Conservation (phyloP, 2,329 filamentous ascomycete genomes). For the Rhynchosporium graminicola region DNA sequence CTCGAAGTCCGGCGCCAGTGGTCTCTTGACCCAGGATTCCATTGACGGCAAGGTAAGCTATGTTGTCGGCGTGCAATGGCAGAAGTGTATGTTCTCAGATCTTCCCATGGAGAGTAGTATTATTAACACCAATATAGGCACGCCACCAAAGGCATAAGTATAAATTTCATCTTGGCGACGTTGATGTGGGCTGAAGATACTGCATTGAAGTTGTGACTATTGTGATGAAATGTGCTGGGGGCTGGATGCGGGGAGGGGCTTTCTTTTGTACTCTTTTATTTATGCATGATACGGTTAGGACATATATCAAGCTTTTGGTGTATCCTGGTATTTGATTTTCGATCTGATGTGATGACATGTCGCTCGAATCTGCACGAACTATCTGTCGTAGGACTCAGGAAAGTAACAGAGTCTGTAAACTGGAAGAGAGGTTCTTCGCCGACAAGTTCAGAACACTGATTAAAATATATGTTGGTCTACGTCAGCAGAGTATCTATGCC, state of each 20-base stretch:
- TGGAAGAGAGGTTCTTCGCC: too few species aligned
- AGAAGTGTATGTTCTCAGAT: constrained; percentile 23
- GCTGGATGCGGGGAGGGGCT: background rate
- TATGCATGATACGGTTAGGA: constrained; percentile 1
- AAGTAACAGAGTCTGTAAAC: too few species aligned
- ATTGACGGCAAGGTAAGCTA: constrained; percentile 50
- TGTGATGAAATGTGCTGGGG: constrained; percentile 1
- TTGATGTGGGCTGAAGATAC: constrained; percentile 3
- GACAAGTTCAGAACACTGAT: too few species aligned
- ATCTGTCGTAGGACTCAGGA: too few species aligned
- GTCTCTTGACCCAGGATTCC: constrained; percentile 50
- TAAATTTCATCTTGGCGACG: too few species aligned
- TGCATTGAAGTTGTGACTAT: constrained; percentile 8
- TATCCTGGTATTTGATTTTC: constrained; percentile 2
- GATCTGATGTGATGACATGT: too few species aligned
- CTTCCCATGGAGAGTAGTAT: background rate
- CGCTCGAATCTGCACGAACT: too few species aligned
- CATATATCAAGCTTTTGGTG: constrained; percentile 32
- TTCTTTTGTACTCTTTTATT: background rate
- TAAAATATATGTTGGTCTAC: too few species aligned
- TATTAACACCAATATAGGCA: constrained; percentile 3
- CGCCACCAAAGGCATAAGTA: constrained; percentile 6
- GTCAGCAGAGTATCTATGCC: too few species aligned
- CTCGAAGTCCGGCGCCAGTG: constrained; percentile 39
- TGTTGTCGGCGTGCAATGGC: constrained; percentile 46